These are phyloP conservation scores for Entomophthora muscae DNA, from an alignment of 371 early-diverging fungal genomes.

Conservation along the genomic window DNA sequence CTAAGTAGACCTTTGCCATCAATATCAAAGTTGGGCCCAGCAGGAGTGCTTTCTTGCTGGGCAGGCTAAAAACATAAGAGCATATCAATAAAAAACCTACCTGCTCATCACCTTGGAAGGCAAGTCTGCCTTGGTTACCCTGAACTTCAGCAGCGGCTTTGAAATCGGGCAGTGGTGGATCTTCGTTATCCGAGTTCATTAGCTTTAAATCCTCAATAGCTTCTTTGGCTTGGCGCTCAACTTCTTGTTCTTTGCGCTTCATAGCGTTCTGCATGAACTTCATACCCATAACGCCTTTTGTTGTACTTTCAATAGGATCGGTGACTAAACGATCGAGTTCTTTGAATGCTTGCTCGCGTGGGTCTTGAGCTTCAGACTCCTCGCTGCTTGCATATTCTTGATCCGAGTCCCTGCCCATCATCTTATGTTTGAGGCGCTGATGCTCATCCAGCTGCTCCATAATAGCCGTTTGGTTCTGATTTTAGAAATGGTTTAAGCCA, in stretches of 20 bases:
- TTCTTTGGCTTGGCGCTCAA: slow-evolving; percentile 18
- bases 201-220: slow-evolving; percentile 17
- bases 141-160: slow-evolving; percentile 15
- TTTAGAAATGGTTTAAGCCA: background rate
- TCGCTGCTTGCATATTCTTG: slow-evolving; percentile 23
- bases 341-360: slow-evolving; percentile 15
- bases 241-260: slow-evolving; percentile 26
- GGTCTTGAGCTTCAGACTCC: slow-evolving; percentile 17
- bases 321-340: slow-evolving; percentile 22
- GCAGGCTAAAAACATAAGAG: background rate
- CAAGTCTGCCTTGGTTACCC: slow-evolving; percentile 39
- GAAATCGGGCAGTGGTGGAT: slow-evolving; percentile 17
- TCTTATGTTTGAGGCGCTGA: slow-evolving; percentile 61
- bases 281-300: slow-evolving; percentile 80
- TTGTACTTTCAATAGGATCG: slow-evolving; percentile 24
- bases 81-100: background rate
- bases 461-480: slow-evolving; percentile 56
- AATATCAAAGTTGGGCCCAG: slow-evolving; percentile 18
- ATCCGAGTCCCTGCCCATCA: slow-evolving; percentile 42
- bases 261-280: slow-evolving; percentile 89
- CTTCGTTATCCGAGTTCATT: slow-evolving; percentile 20
- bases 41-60: background rate
- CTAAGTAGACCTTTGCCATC: slow-evolving; percentile 37
- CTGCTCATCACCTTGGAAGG: slow-evolving; percentile 16
- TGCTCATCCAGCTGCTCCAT: slow-evolving; percentile 71